phyloP scores from a whole-genome alignment of 352 stramenopile genomes.

The Globisporangium spinosum region DNA sequence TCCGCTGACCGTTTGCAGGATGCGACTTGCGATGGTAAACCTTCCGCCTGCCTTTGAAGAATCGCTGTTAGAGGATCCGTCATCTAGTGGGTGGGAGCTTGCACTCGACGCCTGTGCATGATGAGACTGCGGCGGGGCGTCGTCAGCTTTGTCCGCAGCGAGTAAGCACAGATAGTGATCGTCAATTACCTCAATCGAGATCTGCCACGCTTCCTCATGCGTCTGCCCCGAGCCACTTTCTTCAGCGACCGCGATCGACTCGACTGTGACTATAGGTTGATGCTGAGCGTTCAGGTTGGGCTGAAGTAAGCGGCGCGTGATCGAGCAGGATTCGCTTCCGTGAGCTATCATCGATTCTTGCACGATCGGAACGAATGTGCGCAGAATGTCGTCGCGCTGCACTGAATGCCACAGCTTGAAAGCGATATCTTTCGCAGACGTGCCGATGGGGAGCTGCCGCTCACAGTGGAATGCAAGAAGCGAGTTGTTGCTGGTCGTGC shows the following conservation, averaged over 20 bases:
- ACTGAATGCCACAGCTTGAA: constrained; percentile 46
- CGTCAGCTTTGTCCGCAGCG: constrained; percentile 23
- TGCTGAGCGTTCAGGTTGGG: constrained; percentile 21
- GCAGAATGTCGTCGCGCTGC: constrained; percentile 56
- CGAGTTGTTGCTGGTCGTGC: constrained; percentile 31
- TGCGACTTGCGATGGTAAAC: constrained; percentile 1
- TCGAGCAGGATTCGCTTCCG: constrained; percentile 25
- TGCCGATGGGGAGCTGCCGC: constrained; percentile 23
- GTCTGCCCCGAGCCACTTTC: constrained; percentile 2
- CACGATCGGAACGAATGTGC: constrained; percentile 52
- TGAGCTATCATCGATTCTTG: constrained; percentile 40
- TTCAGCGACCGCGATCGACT: constrained; percentile 28
- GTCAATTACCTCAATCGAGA: constrained; percentile 48
- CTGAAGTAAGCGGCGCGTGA: constrained; percentile 38
- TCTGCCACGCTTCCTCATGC: constrained; percentile 33
- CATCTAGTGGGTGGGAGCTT: neutral
- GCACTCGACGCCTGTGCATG: neutral
- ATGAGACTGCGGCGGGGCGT: constrained; percentile 8
- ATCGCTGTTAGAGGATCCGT: constrained; percentile 12
- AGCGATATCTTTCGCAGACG: constrained; percentile 30
- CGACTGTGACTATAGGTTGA: constrained; percentile 41
- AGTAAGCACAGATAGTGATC: constrained; percentile 54
- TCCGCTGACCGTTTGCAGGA: constrained; percentile 22
- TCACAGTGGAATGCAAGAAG: constrained; percentile 46
- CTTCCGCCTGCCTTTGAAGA: neutral